These are phyloP conservation scores for Saprolegnia diclina DNA, from an alignment of 352 stramenopile species.

Conservation along the genomic window DNA sequence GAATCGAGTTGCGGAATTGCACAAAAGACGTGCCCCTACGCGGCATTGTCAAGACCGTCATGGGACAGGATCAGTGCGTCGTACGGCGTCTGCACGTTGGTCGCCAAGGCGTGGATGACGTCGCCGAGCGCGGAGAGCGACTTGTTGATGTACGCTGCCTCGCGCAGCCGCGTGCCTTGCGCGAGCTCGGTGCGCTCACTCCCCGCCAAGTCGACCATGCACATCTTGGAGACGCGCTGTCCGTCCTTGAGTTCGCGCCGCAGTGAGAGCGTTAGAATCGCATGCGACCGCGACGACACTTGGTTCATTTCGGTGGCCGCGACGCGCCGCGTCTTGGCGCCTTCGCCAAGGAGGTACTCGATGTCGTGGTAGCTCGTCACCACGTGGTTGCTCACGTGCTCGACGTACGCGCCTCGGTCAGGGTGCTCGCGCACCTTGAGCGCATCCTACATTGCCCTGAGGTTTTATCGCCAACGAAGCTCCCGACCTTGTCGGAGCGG, in stretches of 20 bases:
- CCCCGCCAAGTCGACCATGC: constrained; percentile 62
- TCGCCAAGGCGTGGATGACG: constrained; percentile 63
- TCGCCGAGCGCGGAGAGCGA: constrained; percentile 79
- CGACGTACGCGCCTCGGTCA: constrained; percentile 57
- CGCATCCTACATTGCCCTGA: constrained; percentile 35
- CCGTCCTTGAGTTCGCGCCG: neutral
- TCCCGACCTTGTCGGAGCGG: constrained; percentile 16
- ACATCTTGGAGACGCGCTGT: constrained; percentile 43
- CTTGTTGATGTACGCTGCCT: constrained; percentile 75
- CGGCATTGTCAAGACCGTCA: neutral
- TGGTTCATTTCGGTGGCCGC: constrained; percentile 42
- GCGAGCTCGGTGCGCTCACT: constrained; percentile 57
- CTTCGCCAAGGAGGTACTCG: constrained; percentile 52
- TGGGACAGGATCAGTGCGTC: neutral
- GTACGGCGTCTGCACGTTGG: constrained; percentile 15
- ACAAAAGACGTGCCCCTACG: constrained; percentile 38
- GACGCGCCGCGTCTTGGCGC: constrained; percentile 51
- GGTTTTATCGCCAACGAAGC: too few species aligned
- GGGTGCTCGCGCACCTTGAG: constrained; percentile 66
- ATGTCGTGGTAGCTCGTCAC: constrained; percentile 50
- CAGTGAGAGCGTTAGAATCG: constrained; percentile 57
- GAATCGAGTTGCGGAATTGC: constrained; percentile 85
- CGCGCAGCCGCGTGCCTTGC: constrained; percentile 47
- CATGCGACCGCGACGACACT: constrained; percentile 54
- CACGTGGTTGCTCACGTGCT: constrained; percentile 44